Base-by-base conservation (phyloP, 192 early-diverging fungal genomes). In the Allomyces arbusculus region DNA sequence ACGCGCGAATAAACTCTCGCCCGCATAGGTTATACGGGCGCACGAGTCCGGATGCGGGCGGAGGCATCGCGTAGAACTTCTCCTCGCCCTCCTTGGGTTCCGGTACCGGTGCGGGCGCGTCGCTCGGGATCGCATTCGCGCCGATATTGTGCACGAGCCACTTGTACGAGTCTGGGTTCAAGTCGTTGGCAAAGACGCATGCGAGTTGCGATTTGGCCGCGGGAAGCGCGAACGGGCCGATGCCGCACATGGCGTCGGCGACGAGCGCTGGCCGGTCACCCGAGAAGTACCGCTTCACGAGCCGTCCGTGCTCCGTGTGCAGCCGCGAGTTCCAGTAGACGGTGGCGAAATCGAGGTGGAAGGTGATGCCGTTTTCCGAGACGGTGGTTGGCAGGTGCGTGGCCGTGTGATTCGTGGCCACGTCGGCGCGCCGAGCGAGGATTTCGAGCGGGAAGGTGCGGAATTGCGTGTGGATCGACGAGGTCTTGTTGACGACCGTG, bases 261-360 rank as follows among this genome's bases (percentile, higher is more conserved):
- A 99, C 76, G 55, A 80, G 76, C 0, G 33, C 33, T 7, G 33
- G 33, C 33, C 33, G 33, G 24, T 89, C 83, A 3, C 80, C 66
- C 20, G 76, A 72, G 73, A 99, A 99, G 67, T 73, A 62, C n/a
- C 63, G 62, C 40, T 77, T 76, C 24, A 94, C 88, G n/a, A 99
- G 70, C 40, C 97, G 85, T 45, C 91, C 87, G 66, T 99, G 97
- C 69, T 99, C 97, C 0, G 80, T 75, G 68, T 97, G 93, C 63
- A 99, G 80, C 12, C 97, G 83, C 7, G 94, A 95, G 78, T 99
- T 99, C 97, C 97, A 99, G 75, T 99, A 99, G 6, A 99, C 97
- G 65, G 89, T 83, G 16, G 94, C 90, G 71, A 94, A 97, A 67
- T 99, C 95, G 66, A 99, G 91, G 62, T 79, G 73, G 74, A 97